phyloP scores from a whole-genome alignment of 2,329 filamentous ascomycete species.

The Fusarium protoensiforme region DNA sequence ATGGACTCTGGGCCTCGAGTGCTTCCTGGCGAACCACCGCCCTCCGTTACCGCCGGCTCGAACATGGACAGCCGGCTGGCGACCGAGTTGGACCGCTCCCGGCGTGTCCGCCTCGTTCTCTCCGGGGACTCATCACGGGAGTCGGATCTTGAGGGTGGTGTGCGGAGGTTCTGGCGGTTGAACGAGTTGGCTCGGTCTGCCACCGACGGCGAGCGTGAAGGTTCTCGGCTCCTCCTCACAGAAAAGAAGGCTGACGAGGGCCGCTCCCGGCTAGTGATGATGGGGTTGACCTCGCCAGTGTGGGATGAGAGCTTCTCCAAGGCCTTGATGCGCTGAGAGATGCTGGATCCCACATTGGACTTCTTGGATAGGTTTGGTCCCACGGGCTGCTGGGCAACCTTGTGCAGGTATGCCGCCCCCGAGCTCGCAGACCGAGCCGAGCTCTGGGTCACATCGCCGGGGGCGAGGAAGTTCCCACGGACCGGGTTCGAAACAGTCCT shows the following conservation, averaged over 20 bases:
- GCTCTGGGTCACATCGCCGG: constrained; percentile 58
- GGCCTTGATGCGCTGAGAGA: constrained; percentile 94
- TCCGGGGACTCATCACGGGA: constrained; percentile 60
- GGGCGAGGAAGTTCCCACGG: constrained; percentile 57
- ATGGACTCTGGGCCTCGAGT: constrained; percentile 75
- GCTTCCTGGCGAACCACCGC: constrained; percentile 41
- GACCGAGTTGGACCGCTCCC: constrained; percentile 65
- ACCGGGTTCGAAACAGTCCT: constrained; percentile 62
- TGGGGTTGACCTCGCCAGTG: constrained; percentile 37
- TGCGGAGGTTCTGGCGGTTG: constrained; percentile 41
- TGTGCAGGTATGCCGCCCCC: constrained; percentile 66
- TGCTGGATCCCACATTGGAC: constrained; percentile 86
- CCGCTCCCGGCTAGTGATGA: constrained; percentile 47
- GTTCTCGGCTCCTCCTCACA: constrained; percentile 62
- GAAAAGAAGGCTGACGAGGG: constrained; percentile 69
- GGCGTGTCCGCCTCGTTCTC: constrained; percentile 45
- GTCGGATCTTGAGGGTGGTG: constrained; percentile 52
- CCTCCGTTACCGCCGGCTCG: constrained; percentile 50
- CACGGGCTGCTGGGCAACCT: constrained; percentile 62
- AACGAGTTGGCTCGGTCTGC: constrained; percentile 57
- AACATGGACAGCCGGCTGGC: constrained; percentile 68
- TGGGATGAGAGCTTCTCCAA: constrained; percentile 78
- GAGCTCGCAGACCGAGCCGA: constrained; percentile 66
- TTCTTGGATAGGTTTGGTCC: constrained; percentile 68
- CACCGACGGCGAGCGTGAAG: constrained; percentile 58